phyloP scores from a whole-genome alignment of 768 basidiomycete species.

The Panellus pusillus region DNA sequence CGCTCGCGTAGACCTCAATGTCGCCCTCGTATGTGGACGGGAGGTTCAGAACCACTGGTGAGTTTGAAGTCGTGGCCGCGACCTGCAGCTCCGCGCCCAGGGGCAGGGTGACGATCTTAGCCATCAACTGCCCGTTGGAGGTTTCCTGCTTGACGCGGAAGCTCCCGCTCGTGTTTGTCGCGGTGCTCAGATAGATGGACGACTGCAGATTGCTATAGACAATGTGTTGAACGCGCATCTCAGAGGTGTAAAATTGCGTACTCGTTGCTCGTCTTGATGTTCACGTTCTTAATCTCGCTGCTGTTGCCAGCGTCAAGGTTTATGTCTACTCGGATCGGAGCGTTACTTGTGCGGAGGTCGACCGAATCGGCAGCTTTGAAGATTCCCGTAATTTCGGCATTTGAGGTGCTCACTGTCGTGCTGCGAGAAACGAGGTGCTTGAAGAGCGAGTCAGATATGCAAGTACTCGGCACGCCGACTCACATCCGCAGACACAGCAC shows the following conservation, averaged over 20 bases:
- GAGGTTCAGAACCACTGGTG: slow-evolving; percentile 27
- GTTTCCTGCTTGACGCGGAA: slow-evolving; percentile 34
- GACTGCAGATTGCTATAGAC: slow-evolving; percentile 33
- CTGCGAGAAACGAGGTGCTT: slow-evolving; percentile 29
- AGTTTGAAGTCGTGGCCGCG: slow-evolving; percentile 30
- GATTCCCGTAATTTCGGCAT: slow-evolving; percentile 43
- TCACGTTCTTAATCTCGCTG: slow-evolving; percentile 29
- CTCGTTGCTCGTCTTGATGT: slow-evolving; percentile 43
- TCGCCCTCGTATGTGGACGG: slow-evolving; percentile 43
- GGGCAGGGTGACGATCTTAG: slow-evolving; percentile 33
- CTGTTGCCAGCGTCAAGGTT: slow-evolving; percentile 29
- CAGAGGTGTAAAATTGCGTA: slow-evolving; percentile 21
- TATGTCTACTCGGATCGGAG: slow-evolving; percentile 38
- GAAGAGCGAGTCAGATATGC: neutral
- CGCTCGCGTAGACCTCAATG: slow-evolving; percentile 32
- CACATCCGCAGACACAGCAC: slow-evolving; percentile 1
- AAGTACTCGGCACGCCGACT: neutral
- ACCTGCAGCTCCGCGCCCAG: slow-evolving; percentile 34
- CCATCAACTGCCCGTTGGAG: slow-evolving; percentile 28
- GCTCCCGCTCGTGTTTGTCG: slow-evolving; percentile 25
- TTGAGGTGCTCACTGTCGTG: slow-evolving; percentile 14
- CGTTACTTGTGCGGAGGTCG: slow-evolving; percentile 41
- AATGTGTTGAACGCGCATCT: neutral
- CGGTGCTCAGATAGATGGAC: slow-evolving; percentile 34
- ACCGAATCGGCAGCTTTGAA: slow-evolving; percentile 40